Conservation (phyloP, 495 filamentous ascomycete genomes). For the Parachaetomium inaequale region DNA sequence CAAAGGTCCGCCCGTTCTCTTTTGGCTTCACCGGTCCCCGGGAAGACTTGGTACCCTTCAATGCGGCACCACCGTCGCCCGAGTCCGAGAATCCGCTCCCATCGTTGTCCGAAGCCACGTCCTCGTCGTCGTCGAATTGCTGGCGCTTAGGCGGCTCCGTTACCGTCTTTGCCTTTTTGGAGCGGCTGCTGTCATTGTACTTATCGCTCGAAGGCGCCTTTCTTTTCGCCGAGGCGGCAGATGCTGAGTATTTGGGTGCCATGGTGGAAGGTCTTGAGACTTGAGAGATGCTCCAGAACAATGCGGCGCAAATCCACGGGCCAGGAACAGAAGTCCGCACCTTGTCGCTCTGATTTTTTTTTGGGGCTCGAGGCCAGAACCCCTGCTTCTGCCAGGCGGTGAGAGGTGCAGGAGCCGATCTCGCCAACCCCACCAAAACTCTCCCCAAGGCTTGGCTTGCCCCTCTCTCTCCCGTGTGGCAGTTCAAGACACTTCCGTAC, state of each 20-base stretch:
- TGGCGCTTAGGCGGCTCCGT: conserved; percentile 32
- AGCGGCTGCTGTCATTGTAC: conserved; percentile 23
- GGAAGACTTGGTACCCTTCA: conserved; percentile 21
- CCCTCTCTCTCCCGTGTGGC: conserved; percentile 5
- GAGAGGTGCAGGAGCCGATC: conserved; percentile 20
- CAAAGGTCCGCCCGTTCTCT: conserved; percentile 23
- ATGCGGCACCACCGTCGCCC: conserved; percentile 33
- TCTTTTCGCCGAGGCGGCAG: conserved; percentile 35
- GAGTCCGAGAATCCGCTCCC: conserved; percentile 36
- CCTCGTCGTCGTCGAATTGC: conserved; percentile 25
- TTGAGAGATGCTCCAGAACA: background rate
- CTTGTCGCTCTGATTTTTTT: conserved; percentile 17
- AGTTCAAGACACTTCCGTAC: background rate
- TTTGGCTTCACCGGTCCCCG: conserved; percentile 12
- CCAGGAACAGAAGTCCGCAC: background rate
- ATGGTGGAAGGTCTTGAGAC: conserved; percentile 4
- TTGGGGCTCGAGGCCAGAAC: conserved; percentile 22
- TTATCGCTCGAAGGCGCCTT: conserved; percentile 41
- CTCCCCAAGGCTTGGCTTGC: background rate
- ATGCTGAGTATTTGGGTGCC: conserved; percentile 27
- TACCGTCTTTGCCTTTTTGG: conserved; percentile 49
- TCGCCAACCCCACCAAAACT: conserved; percentile 10
- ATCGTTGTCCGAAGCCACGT: conserved; percentile 35
- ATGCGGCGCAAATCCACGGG: background rate
- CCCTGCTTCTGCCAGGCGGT: conserved; percentile 42